Evolutionary conservation across 2,329 filamentous ascomycete genomes (phyloP), one percentile per base, ranked within the genome.

Genomic region (Apiospora malaysiana): DNA sequence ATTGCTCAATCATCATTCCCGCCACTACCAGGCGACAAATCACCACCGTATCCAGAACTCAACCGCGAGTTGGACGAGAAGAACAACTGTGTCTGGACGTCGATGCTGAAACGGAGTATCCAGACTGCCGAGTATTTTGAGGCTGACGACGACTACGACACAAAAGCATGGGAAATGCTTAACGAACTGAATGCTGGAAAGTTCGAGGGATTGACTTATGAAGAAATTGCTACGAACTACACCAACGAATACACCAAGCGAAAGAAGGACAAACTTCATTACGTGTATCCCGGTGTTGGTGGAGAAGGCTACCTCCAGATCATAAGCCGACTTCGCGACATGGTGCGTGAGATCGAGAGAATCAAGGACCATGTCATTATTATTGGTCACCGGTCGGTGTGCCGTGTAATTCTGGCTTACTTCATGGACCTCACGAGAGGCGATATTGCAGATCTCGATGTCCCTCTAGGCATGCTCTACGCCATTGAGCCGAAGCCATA

Each of bases 41-140:
- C 96, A 0, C 96, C 96, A 5, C 96, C 96, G 0, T 98, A 99
- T 78, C 96, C 96, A 0, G 94, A 97, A 79, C 91, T 92, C 75
- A 87, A 90, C 73, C 87, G 87, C 68, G 91, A 92, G 67, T 84
- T 91, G 42, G 89, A 92, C 42, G 88, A 93, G 77, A 97, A 97
- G 84, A 94, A 94, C 79, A 98, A 98, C 79, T 99, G 96, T 81
- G 94, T 99, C 21, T 99, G 96, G 96, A 98, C 95, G 0, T 97
- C 94, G 2, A 98, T 98, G 95, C 89, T 99, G 73, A 92, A 93
- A 79, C 93, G 96, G 74, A 94, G 93, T 72, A 91, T 96, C 68
- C 91, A 97, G 78, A 97, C 95, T 0, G 94, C 93, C 0, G 91
- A 96, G 74, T 92, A 93, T 80, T 99, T 98, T 80, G 93, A 97